Percentiles rank a stretch among this genome's conserved stretches.
Evolutionary conservation across 768 basidiomycete species (phyloP).

Genomic region (Pseudohyphozyma bogoriensis): DNA sequence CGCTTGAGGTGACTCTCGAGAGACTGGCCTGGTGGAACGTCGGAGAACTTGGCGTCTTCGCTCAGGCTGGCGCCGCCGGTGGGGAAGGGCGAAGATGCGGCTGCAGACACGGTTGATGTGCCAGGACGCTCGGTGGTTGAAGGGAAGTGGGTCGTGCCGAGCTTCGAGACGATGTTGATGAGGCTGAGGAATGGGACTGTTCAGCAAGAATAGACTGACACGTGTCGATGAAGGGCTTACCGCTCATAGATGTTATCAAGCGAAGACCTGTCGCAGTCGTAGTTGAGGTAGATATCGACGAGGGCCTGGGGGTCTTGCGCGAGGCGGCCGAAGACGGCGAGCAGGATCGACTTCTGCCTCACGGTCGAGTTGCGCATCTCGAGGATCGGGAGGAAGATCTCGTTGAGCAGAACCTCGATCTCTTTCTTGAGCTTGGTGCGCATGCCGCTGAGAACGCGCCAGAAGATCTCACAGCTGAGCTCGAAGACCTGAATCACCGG

Average conservation of each 20-base stretch:
- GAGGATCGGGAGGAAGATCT: slow-evolving; percentile 95
- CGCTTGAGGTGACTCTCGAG: slow-evolving; percentile 68
- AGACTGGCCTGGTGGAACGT: slow-evolving; percentile 27
- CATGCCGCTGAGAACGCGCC: slow-evolving; percentile 88
- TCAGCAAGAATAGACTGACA: no score
- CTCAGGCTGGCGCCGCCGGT: slow-evolving; percentile 47
- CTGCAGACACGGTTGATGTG: slow-evolving; percentile 11
- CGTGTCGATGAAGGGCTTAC: slow-evolving; percentile 41
- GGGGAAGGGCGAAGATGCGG: slow-evolving; percentile 42
- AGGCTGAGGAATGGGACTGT: slow-evolving; percentile 36
- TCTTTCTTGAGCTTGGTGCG: slow-evolving; percentile 99
- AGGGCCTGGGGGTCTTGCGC: slow-evolving; percentile 95
- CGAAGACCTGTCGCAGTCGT: slow-evolving; percentile 92
- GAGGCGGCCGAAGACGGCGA: slow-evolving; percentile 69
- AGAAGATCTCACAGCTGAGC: slow-evolving; percentile 95
- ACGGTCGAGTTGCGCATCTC: slow-evolving; percentile 95
- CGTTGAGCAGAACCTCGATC: slow-evolving; percentile 94
- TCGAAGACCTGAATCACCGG: slow-evolving; percentile 95
- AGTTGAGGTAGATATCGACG: slow-evolving; percentile 97
- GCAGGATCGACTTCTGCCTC: slow-evolving; percentile 85
- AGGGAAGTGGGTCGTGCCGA: slow-evolving; percentile 52
- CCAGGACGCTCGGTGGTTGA: slow-evolving; percentile 24
- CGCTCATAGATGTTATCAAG: slow-evolving; percentile 96
- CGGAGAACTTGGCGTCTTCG: slow-evolving; percentile 45
- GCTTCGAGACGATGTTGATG: slow-evolving; percentile 92